Evolutionary conservation across 2,329 filamentous ascomycete species (phyloP).

Genomic region (Colletotrichum brevisporum): DNA sequence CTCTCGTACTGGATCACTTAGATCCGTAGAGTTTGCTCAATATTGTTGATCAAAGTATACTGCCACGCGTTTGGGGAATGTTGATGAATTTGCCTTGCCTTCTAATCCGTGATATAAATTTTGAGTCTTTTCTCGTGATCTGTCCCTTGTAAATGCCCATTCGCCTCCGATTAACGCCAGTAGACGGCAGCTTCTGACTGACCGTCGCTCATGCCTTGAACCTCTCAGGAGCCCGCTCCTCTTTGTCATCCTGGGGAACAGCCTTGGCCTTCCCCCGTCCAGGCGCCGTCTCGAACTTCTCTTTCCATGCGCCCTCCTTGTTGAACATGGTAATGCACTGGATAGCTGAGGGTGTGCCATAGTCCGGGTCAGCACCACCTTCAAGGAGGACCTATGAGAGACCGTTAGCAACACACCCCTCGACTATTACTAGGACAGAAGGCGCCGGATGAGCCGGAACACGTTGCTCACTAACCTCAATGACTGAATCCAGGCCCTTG

Average conservation of each 20-base stretch:
- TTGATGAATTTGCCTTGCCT: too few relatives aligned
- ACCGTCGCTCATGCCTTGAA: conserved; percentile 26
- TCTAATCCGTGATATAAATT: too few relatives aligned
- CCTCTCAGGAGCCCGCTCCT: conserved; percentile 32
- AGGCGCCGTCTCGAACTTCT: conserved; percentile 63
- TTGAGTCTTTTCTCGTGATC: too few relatives aligned
- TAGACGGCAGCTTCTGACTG: neutral
- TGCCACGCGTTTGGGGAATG: too few relatives aligned
- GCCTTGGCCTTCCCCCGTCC: conserved; percentile 60
- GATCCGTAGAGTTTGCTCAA: too few relatives aligned
- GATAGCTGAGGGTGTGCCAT: conserved; percentile 64
- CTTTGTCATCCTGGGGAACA: conserved; percentile 25
- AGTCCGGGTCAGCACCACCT: conserved; percentile 68
- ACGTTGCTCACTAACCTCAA: conserved; percentile 59
- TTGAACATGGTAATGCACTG: conserved; percentile 66
- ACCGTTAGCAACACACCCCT: neutral
- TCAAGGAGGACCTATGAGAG: conserved; percentile 59
- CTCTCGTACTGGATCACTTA: too few relatives aligned
- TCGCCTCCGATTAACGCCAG: too few relatives aligned
- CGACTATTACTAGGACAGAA: too few relatives aligned
- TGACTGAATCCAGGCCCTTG: conserved; percentile 76
- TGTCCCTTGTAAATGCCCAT: too few relatives aligned
- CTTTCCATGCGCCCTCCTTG: conserved; percentile 64
- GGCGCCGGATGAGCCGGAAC: neutral
- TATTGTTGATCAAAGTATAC: too few relatives aligned